Evolutionary conservation across 2,329 filamentous ascomycete genomes (phyloP).

Genomic region (Byssochlamys sp.): DNA sequence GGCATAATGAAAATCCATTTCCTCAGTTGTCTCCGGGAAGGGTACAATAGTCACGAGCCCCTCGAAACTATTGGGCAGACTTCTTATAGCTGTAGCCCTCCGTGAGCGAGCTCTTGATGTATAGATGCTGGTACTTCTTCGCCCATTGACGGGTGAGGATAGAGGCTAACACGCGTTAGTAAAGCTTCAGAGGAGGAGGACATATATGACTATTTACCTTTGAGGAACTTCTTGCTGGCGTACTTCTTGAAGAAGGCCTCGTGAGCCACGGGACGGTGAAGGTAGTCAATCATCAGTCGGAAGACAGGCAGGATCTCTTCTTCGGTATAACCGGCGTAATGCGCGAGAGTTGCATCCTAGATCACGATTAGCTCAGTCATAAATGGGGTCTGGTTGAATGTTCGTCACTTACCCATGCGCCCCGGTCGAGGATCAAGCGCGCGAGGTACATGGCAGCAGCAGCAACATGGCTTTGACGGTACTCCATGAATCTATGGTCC

Average conservation of each 20-base stretch:
- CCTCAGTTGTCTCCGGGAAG: not conserved
- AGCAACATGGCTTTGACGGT: slow-evolving; percentile 79
- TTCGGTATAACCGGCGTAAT: slow-evolving; percentile 89
- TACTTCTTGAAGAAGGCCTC: slow-evolving; percentile 99
- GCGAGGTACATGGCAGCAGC: slow-evolving; percentile 92
- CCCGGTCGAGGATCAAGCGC: slow-evolving; percentile 78
- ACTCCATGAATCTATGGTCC: slow-evolving; percentile 86
- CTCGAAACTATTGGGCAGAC: slow-evolving; percentile 21
- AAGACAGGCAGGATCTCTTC: slow-evolving; percentile 88
- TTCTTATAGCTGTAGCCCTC: slow-evolving; percentile 24
- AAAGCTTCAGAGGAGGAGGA: not conserved
- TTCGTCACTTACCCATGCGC: slow-evolving; percentile 67
- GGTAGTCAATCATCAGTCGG: slow-evolving; percentile 90
- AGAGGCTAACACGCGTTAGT: slow-evolving; percentile 39
- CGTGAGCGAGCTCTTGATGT: slow-evolving; percentile 24
- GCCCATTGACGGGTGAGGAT: slow-evolving; percentile 88
- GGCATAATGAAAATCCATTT: slow-evolving; percentile 6
- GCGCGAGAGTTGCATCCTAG: slow-evolving; percentile 71
- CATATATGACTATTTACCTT: slow-evolving; percentile 54
- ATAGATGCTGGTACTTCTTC: slow-evolving; percentile 56
- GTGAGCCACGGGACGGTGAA: slow-evolving; percentile 78
- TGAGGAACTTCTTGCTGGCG: slow-evolving; percentile 97
- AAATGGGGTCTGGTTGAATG: not conserved
- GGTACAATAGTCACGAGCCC: not conserved
- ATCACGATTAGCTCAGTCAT: slow-evolving; percentile 12